Evolutionary conservation across 352 stramenopile genomes (phyloP).

Genomic region (Phytophthora kernoviae): DNA sequence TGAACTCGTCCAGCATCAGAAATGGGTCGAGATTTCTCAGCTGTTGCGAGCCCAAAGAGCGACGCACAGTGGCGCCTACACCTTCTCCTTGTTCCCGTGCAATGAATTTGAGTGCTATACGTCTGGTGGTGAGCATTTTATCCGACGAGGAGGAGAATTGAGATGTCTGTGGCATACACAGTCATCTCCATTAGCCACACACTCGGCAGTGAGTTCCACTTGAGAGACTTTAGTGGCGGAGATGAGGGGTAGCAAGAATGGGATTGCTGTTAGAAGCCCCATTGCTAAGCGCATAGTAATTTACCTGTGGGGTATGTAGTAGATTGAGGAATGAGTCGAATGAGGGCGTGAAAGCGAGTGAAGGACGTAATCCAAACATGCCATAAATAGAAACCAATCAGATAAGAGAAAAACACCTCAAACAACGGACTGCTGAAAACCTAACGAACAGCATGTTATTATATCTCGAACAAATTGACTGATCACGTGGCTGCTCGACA

Average conservation of each 20-base stretch:
- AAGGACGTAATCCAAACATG: no score
- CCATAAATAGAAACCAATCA: no score
- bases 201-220: constrained; percentile 15
- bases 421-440: no score
- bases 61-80: constrained; percentile 58
- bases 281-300: no score
- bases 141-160: constrained; percentile 9
- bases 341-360: no score
- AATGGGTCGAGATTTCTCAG: constrained; percentile 59
- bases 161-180: constrained; percentile 16
- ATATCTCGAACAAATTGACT: no score
- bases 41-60: constrained; percentile 55
- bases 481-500: constrained; percentile 51
- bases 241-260: neutral
- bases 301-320: constrained; percentile 15
- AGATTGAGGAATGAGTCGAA: constrained; percentile 10
- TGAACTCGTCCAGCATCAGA: constrained; percentile 67
- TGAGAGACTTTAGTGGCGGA: constrained; percentile 10
- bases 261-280: no score
- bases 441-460: no score
- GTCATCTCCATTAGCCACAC: constrained; percentile 29
- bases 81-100: constrained; percentile 57
- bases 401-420: no score
- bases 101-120: constrained; percentile 61
- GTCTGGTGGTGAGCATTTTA: constrained; percentile 36